Base-by-base conservation (phyloP, 805 yeast species). In the Wickerhamiella domercqiae region DNA sequence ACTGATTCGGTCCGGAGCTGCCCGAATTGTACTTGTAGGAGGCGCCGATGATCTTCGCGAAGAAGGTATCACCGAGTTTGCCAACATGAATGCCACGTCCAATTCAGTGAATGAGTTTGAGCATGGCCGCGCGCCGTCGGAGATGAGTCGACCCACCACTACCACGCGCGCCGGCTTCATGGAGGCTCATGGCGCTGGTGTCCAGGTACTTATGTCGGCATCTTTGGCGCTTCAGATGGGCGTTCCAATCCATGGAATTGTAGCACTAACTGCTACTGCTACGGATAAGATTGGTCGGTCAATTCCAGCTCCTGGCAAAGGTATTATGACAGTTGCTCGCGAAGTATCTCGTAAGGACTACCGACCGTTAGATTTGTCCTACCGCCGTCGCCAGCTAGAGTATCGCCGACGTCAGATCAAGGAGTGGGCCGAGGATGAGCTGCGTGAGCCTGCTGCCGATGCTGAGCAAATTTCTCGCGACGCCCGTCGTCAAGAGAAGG, bases 131-230 rank as follows among this genome's bases (percentile, higher is more conserved):
- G 82, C 96, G 37, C 97, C 99, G 50, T 69, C 78, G 41, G 98
- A 90, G 63, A 90, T 90, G 97, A 87, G 97, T 20, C 80, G 99
- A 66, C 99, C 99, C 40, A 72, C 96, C 39, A 86, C 99, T 37
- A 78, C 96, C 30, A 68, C 94, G 34, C 81, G 99, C 71, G 71
- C 78, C 51, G 99, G 99, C 52, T 90, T 90, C 70, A 90, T 90
- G 97, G 99, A 90, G 70, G 78, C 98, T 29, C 99, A 90, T 66
- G 99, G 99, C 70, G 74, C 97, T 38, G 99, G 99, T 75, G 79
- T 82, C 51, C 96, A 90, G 69, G 77, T 90, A 47, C 73, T 90
- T 47, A 90, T 90, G 99, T 72, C 75, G 48, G 98, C 96, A 38
- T 83, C 78, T 49, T 67, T 90, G 48, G 99, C 99, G 28, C 54